Evolutionary conservation across 192 early-diverging fungal species (phyloP), one percentile per base, ranked within the genome.

Genomic region (Linnemannia hyalina): DNA sequence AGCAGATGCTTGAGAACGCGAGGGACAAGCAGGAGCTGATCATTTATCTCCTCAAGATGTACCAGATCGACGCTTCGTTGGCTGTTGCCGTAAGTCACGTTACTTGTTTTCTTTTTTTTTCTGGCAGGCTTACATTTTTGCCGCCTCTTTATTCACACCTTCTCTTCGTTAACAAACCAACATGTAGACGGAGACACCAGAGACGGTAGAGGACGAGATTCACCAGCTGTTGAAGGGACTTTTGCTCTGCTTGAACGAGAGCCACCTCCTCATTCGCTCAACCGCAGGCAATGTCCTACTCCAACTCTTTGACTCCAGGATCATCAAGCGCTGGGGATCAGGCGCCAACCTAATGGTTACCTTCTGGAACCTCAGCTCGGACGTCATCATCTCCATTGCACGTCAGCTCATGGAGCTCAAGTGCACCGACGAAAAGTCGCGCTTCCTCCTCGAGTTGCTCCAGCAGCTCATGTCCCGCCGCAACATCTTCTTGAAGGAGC

Each of bases 21-120:
- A 90, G 90, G n/a, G 97, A 98, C 80, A 93, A 94, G 29, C 90
- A 95, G 55, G 96, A 98, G 76, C 88, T 99, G n/a, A 90, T 98
- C 23, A 78, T 94, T 11, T 91, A 91, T 60, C 93, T 98, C 26
- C 89, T 99, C 72, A 93, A 93, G 60, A 91, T 95, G 55, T 96
- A 96, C 83, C 90, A 91, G 60, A 89, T 88, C 36, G 95, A 96
- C 88, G 97, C 98, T 10, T 88, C 92, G 55, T 85, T 98, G 63
- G 94, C 94, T 9, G 91, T 98, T 41, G 89, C 89, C 13, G 94
- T 94, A 89, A 90, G 92, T 90, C 16, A 44, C 63, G 36, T 35
- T n/a, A 26, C 69, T 42, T 11, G 15, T 83, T 49, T 42, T 60
- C 32, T 63, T 6, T 55, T 6, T 55, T 2, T 49, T 6, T 44